phyloP scores from a whole-genome alignment of 768 basidiomycete species.

The Boletus fagicola region DNA sequence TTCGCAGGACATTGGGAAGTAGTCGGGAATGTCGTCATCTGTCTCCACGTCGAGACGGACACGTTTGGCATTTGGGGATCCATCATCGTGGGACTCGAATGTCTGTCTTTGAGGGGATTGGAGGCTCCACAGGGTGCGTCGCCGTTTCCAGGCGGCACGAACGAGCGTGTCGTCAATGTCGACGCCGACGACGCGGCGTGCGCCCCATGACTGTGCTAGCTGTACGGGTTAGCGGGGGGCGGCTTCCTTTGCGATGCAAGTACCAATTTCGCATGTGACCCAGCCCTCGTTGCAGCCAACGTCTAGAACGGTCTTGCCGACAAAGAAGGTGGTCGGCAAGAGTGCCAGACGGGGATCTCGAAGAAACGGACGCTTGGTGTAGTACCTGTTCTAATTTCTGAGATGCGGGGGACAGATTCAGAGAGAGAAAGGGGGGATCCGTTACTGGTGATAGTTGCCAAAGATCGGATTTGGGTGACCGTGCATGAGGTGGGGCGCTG shows the following conservation, averaged over 20 bases:
- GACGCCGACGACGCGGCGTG: constrained; percentile 72
- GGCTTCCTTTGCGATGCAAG: neutral
- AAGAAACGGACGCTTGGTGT: constrained; percentile 63
- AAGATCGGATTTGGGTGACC: constrained; percentile 30
- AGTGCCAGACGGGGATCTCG: constrained; percentile 65
- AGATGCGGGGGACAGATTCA: neutral
- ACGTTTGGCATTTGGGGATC: constrained; percentile 10
- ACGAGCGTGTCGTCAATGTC: constrained; percentile 80
- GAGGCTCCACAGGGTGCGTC: constrained; percentile 68
- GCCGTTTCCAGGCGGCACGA: constrained; percentile 71
- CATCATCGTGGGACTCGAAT: neutral
- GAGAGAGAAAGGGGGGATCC: constrained; percentile 7
- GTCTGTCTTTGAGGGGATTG: constrained; percentile 36
- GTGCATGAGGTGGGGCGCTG: constrained; percentile 5
- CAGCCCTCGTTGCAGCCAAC: constrained; percentile 86
- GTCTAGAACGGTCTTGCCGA: constrained; percentile 65
- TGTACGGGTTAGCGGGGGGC: constrained; percentile 1
- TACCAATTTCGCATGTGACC: constrained; percentile 83
- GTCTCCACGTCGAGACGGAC: neutral
- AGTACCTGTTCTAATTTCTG: constrained; percentile 49
- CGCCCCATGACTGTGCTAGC: constrained; percentile 62
- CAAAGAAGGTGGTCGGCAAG: constrained; percentile 54
- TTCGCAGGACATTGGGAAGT: constrained; percentile 78
- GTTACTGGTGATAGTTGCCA: constrained; percentile 74
- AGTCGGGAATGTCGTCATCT: constrained; percentile 27